Evolutionary conservation across 2,329 filamentous ascomycete genomes (phyloP), one percentile per base, ranked within the genome.

Genomic region (Cordyceps tenuipes): DNA sequence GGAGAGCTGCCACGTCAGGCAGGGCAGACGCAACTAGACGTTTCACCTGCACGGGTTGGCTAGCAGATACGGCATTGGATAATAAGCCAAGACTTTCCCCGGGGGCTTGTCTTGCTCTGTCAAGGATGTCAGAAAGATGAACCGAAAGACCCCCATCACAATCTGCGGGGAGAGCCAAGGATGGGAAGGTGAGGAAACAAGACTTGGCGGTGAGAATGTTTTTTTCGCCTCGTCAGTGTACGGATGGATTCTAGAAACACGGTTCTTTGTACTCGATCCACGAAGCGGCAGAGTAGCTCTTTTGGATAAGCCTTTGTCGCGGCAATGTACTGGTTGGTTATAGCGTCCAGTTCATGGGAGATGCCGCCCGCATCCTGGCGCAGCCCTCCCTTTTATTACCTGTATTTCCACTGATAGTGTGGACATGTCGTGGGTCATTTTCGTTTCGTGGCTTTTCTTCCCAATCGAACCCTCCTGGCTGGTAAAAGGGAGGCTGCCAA

Each of bases 121-220:
- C 52, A 54, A 54, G 52, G 41, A 29, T 12, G 47, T 29, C 49
- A 39, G 19, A 31, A 54, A 3, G 6, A 54, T 51, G 19, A 54
- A 54, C 39, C 19, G 52, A 39, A 17, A 23, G 29, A 5, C 29
- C 7, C 3, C 29, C 12, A 26, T 48, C 13, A 48, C 54, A 48
- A 39, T 19, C 31, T 36, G 53, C 44, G 54, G 46, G 39, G 44
- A 47, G 44, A 57, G 26, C 53, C 53, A 46, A 57, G 44, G 17
- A 36, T 19, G 31, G 54, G 15, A 39, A 31, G 21, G 46, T 21
- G 17, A 34, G 26, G n/a, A 36, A 12, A 29, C 13, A 53, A 34
- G 15, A 31, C 23, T 50, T 57, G 55, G 55, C 55, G 46, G 55
- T 57, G 46, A 57, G 55, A 36, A 29, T 44, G 29, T 48, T 47